Percentiles rank a stretch among this genome's conserved stretches.
These are phyloP conservation scores for Macadamia integrifolia DNA, from an alignment of 164 flowering plant genomes.

Conservation along the genomic window DNA sequence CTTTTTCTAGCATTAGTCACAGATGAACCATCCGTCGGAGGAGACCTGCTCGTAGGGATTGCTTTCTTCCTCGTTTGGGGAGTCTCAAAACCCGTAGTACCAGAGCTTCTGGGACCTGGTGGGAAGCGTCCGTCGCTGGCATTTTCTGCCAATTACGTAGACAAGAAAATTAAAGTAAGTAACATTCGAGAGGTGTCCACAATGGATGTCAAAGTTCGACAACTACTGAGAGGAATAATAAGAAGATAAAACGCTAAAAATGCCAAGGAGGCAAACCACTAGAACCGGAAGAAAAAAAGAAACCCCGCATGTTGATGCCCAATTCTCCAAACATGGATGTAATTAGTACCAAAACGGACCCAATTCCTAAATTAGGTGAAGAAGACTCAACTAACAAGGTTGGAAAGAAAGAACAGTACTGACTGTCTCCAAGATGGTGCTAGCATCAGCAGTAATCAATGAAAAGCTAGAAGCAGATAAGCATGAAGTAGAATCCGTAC, in stretches of 20 bases:
- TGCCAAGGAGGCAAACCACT: no score
- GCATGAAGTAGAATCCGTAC: slow-evolving; percentile 24
- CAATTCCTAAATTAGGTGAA: background rate
- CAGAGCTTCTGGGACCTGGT: slow-evolving; percentile 25
- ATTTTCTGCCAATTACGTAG: slow-evolving; percentile 31
- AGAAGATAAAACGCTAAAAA: no score
- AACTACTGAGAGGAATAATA: no score
- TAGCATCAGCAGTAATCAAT: no score
- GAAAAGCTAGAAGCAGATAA: no score
- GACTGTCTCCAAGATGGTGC: background rate
- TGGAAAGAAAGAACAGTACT: background rate
- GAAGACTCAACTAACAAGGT: background rate
- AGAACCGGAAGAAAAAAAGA: no score
- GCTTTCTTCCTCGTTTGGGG: slow-evolving; percentile 28
- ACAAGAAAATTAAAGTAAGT: background rate
- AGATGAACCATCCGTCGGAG: slow-evolving; percentile 38
- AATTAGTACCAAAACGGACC: no score
- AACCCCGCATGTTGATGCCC: no score
- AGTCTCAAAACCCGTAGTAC: slow-evolving; percentile 19
- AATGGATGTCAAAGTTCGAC: background rate
- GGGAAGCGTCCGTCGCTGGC: slow-evolving; percentile 40
- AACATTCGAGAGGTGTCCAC: background rate
- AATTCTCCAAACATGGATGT: no score
- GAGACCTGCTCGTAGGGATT: slow-evolving; percentile 22
- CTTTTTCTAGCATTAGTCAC: slow-evolving; percentile 35